phyloP scores from a whole-genome alignment of 495 filamentous ascomycete species.

The Entonaema liquescens region DNA sequence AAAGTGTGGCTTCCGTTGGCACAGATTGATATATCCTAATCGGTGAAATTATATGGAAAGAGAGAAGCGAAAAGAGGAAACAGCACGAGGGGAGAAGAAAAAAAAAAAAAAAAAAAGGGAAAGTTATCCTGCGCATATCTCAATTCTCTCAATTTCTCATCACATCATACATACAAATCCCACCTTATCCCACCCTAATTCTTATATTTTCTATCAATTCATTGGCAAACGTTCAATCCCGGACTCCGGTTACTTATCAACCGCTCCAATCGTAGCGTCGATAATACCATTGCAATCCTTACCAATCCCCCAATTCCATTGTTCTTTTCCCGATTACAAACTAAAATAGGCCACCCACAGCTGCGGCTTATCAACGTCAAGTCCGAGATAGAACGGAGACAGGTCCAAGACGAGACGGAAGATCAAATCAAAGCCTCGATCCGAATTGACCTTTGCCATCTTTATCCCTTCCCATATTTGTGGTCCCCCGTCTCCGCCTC shows the following conservation, averaged over 20 bases:
- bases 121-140: constrained; percentile 7
- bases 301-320: constrained; percentile 16
- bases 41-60: constrained; percentile 14
- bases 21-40: constrained; percentile 4
- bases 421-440: constrained; percentile 19
- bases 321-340: constrained; percentile 33
- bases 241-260: constrained; percentile 30
- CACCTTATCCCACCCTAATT: constrained; percentile 37
- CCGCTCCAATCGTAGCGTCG: constrained; percentile 32
- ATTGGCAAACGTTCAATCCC: constrained; percentile 27
- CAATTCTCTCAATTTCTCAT: not conserved
- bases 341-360: constrained; percentile 33
- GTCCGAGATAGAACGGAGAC: constrained; percentile 25
- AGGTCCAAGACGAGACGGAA: not conserved
- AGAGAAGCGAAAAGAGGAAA: not conserved
- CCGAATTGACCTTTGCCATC: constrained; percentile 13
- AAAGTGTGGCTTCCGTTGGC: not conserved
- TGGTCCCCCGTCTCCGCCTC: not conserved
- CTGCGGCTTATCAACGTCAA: constrained; percentile 35
- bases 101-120: not conserved
- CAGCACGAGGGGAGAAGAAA: not conserved
- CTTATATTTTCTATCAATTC: constrained; percentile 14
- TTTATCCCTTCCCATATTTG: not conserved
- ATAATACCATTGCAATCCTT: not conserved
- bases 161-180: constrained; percentile 26